Base-by-base conservation (phyloP, 1,284 basidiomycete genomes). In the Sphaerobolus stellatus region DNA sequence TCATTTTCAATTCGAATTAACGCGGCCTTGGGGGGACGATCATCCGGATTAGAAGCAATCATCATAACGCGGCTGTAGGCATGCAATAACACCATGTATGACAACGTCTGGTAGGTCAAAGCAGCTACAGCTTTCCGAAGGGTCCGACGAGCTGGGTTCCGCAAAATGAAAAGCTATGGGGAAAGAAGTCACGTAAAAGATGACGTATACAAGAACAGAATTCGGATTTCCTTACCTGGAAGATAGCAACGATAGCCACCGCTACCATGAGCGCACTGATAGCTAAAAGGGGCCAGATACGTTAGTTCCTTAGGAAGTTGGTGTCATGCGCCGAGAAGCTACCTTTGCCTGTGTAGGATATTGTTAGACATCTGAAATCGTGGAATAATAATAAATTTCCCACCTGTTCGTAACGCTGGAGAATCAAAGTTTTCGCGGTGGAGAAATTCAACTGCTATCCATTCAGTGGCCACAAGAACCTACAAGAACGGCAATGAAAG, bases 91-190 rank as follows among this genome's bases (percentile, higher is more conserved):
- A 68, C 64, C 18, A 62, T 54, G 46, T 71, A 69, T n/a, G 63
- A 61, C 30, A 65, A 50, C 34, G 66, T 61, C 1, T 54, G 45
- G 41, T 60, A 62, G 25, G 64, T 62, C 34, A 71, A 36, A 18
- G 61, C 52, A 6, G 68, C 67, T 5, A 69, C 52, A 18, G 59
- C 56, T 41, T 65, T 62, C 14, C 71, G 60, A 5, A 73, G 61
- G 8, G 64, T 64, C n/a, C 64, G 52, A 30, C 68, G 61, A 2
- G 71, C 71, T 0, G 71, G 71, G 38, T 67, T 68, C 9, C 71
- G 64, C 0, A 71, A 59, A 20, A 73, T 62, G 49, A 71, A 60
- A 24, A 66, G 58, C 58, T 59, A 31, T 18, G 34, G 24, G 30
- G n/a, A n/a, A 13, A 20, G 31, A 16, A 1, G 29, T 34, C 28